Evolutionary conservation across 495 filamentous ascomycete species (phyloP).

Genomic region (Talaromyces ruber): DNA sequence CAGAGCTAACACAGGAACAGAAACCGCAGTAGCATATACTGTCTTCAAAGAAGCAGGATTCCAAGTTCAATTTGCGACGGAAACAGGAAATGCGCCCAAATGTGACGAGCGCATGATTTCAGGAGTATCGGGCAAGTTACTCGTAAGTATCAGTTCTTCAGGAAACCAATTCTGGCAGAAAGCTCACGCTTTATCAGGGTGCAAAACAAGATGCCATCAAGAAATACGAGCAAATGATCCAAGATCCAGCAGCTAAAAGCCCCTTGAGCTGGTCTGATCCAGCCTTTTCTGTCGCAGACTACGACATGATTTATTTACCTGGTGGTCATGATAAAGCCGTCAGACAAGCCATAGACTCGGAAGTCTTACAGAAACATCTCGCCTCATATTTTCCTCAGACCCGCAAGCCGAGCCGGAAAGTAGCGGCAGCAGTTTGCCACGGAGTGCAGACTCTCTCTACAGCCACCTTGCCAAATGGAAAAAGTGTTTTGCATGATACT

Average conservation of each 20-base stretch:
- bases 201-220: constrained; percentile 32
- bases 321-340: constrained; percentile 48
- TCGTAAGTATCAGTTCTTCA: constrained; percentile 24
- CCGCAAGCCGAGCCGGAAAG: constrained; percentile 33
- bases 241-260: constrained; percentile 29
- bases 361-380: constrained; percentile 34
- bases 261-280: constrained; percentile 39
- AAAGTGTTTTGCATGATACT: constrained; percentile 38
- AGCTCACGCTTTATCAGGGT: constrained; percentile 23
- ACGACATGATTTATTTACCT: constrained; percentile 41
- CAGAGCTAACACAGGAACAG: constrained; percentile 13
- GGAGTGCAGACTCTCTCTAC: constrained; percentile 44
- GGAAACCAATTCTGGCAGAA: constrained; percentile 7
- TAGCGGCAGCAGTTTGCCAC: constrained; percentile 43
- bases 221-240: constrained; percentile 32
- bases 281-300: constrained; percentile 34
- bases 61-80: constrained; percentile 41
- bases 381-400: constrained; percentile 41
- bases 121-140: constrained; percentile 43
- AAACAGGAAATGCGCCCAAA: constrained; percentile 35
- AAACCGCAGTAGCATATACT: constrained; percentile 42
- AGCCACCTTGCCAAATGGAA: constrained; percentile 28
- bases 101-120: constrained; percentile 45
- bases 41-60: constrained; percentile 44
- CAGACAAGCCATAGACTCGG: constrained; percentile 43